These are phyloP conservation scores for Scedosporium aurantiacum DNA, from an alignment of 2,329 filamentous ascomycete genomes.

Conservation along the genomic window DNA sequence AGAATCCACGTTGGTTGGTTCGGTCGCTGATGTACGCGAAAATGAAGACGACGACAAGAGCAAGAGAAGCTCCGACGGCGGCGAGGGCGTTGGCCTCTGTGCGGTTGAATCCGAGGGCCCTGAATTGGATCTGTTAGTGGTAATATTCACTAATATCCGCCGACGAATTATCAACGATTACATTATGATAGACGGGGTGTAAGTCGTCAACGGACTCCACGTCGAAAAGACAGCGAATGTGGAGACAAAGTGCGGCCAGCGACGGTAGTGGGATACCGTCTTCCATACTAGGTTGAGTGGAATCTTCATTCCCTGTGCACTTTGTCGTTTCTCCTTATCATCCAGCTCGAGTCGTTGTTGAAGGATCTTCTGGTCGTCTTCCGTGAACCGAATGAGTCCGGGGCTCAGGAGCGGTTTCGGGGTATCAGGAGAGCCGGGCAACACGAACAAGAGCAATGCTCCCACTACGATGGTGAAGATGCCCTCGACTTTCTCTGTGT, in stretches of 20 bases:
- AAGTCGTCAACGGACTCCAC: conserved; percentile 40
- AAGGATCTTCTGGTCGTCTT: conserved; percentile 21
- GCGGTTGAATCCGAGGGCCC: conserved; percentile 32
- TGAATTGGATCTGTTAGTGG: conserved; percentile 5
- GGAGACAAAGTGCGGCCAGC: conserved; percentile 37
- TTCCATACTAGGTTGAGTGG: conserved; percentile 27
- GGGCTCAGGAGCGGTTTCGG: conserved; percentile 26
- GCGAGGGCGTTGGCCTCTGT: conserved; percentile 36
- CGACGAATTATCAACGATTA: conserved; percentile 10
- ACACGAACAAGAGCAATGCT: conserved; percentile 26
- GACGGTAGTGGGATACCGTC: conserved; percentile 30
- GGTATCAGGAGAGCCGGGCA: conserved; percentile 30
- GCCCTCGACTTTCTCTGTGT: conserved; percentile 26
- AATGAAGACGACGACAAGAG: conserved; percentile 34
- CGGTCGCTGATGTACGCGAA: conserved; percentile 37
- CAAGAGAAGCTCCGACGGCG: conserved; percentile 28
- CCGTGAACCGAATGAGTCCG: conserved; percentile 26
- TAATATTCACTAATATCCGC: too few species aligned
- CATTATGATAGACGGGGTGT: conserved; percentile 35
- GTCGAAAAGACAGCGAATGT: conserved; percentile 41
- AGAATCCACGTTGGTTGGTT: conserved; percentile 29
- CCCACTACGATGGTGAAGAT: conserved; percentile 29
- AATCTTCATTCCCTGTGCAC: conserved; percentile 24
- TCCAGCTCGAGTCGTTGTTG: conserved; percentile 23
- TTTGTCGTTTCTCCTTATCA: conserved; percentile 16